Percentiles rank a stretch among this genome's conserved stretches.
These are phyloP conservation scores for Euryodendron excelsum DNA, from an alignment of 148 eudicot genomes.

Conservation along the genomic window DNA sequence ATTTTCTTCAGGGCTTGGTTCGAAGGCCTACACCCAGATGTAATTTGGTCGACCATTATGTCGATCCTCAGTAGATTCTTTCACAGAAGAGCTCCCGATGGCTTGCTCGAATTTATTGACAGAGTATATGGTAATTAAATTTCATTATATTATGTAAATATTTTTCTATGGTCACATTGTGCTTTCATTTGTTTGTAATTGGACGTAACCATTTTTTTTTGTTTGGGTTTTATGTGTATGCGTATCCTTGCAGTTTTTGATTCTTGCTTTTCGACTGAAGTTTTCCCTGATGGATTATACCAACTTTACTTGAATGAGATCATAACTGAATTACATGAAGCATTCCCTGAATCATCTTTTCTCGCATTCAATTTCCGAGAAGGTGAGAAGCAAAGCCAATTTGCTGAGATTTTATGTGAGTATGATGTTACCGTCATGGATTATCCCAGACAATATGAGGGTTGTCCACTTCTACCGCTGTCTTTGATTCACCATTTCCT, in stretches of 20 bases:
- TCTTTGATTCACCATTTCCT: conserved; percentile 94
- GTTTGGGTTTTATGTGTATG: conserved; percentile 3
- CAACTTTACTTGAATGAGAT: conserved; percentile 89
- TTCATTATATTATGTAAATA: not conserved
- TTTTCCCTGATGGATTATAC: conserved; percentile 83
- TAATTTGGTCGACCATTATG: conserved; percentile 35
- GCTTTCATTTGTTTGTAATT: not conserved
- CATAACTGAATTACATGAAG: conserved; percentile 76
- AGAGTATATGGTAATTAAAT: conserved; percentile 81
- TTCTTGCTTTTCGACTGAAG: conserved; percentile 97
- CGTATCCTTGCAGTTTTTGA: conserved; percentile 77
- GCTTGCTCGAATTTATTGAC: conserved; percentile 89
- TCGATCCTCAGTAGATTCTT: conserved; percentile 95
- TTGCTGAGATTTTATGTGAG: conserved; percentile 85
- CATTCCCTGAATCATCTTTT: conserved; percentile 84
- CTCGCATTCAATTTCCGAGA: conserved; percentile 97
- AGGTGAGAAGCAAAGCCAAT: conserved; percentile 90
- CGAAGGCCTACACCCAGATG: conserved; percentile 5
- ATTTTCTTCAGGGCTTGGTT: conserved; percentile 12
- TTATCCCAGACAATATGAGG: conserved; percentile 97
- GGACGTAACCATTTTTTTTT: not conserved
- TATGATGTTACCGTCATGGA: conserved; percentile 93
- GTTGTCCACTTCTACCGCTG: conserved; percentile 88
- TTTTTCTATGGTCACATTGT: not conserved
- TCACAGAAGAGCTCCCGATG: conserved; percentile 92